Evolutionary conservation across 2,329 filamentous ascomycete genomes (phyloP), one percentile per base, ranked within the genome.

Genomic region (Blumeriella jaapii): DNA sequence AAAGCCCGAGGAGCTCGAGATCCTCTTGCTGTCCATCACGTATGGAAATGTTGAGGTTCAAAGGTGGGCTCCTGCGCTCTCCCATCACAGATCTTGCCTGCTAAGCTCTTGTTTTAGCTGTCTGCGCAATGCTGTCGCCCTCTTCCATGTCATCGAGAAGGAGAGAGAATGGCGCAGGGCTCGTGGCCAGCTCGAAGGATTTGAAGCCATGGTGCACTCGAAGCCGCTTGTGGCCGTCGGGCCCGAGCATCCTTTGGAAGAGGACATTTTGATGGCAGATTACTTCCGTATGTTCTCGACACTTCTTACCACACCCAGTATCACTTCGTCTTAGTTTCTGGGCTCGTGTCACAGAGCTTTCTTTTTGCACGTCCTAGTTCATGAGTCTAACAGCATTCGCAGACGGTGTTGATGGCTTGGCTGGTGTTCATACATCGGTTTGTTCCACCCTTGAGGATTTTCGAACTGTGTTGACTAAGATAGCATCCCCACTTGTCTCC

Each of bases 41-140:
- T 95, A 91, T 58, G 91, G 91, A 38, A 98, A 98, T 55, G 83
- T 96, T 14, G 77, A 87, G 48, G 74, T 94, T 11, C 69, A 86
- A 44, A 87, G 76, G 82, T 85, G 58, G 9, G 15, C 12, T 18
- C 10, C 13, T 1, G 11, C 13, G 8, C 8, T 12, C 6, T 6
- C 5, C 2, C 11, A 2, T 29, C 17, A 8, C 13, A 30, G 13
- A 7, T 26, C 6, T 15, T 34, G 23, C 17, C 10, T 23, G 20
- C 6, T 23, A 7, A 13, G n/a, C n/a, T 14, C 22, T 14, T 29
- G 13, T 41, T 20, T 2, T 12, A 87, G 81, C 58, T 95, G 86
- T 52, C 68, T 95, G 32, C 77, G 81, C 32, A 98, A 98, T 60
- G 78, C 82, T 11, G 78, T 96, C 24, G 82, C 85, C 15, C 67